Evolutionary conservation across 2,329 filamentous ascomycete species (phyloP), one percentile per base, ranked within the genome.

Genomic region (Ceratocystis alfenasii): DNA sequence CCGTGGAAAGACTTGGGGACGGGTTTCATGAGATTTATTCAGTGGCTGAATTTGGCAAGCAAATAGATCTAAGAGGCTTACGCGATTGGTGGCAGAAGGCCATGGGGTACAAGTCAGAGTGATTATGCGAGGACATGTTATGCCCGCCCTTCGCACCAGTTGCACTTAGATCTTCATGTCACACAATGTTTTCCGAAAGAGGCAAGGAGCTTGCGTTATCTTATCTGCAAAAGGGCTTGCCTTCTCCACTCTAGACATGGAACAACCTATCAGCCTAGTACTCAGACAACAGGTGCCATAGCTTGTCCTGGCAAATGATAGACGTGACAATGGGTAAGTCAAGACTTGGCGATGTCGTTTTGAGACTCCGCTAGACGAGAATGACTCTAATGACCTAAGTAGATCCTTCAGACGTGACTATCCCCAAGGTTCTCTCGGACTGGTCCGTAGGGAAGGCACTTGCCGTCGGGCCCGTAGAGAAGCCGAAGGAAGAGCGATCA

Each of bases 11-110:
- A n/a, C 63, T 63, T 17, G 44, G 66, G 20, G 64, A 68, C 22
- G 76, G 75, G 1, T 76, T 82, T 64, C 76, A 80, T 62, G 87
- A 90, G 73, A 80, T 84, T 1, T 80, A 80, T 2, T 82, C 83
- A 1, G 83, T 89, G 4, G 83, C 83, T 69, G 83, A 84, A 12
- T 89, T 89, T 73, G 84, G 81, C 0, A 74, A 74, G 33, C 74
- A 77, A 20, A 88, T 90, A 86, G 78, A 85, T 65, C 71, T 76
- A 45, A 77, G 80, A 61, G 84, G 85, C 0, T 73, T 89, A 4
- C 77, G 78, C 69, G 72, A 71, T 0, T 90, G 87, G 87, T 90
- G 86, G 86, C 81, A 81, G 70, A 79, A 76, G 61, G 85, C 79
- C 0, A 89, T 89, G 87, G 84, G 85, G 12, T 86, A 77, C 69